Percentiles rank a stretch among this genome's conserved stretches.
These are phyloP conservation scores for Picochlorum costavermella DNA, from an alignment of 139 green algal species.

Conservation along the genomic window DNA sequence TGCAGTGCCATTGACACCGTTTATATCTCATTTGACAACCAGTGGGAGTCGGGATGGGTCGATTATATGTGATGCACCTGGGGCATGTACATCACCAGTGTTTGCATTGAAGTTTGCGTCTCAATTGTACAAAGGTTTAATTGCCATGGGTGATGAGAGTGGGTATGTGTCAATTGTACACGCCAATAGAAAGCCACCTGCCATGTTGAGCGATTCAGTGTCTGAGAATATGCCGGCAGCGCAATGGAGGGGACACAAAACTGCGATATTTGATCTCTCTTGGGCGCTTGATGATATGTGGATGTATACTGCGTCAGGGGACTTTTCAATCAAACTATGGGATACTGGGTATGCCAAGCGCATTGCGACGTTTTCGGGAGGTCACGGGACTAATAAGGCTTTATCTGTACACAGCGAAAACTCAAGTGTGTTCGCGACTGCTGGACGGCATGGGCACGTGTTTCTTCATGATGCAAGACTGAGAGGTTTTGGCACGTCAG, in stretches of 20 bases:
- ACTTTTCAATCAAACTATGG: constrained; percentile 58
- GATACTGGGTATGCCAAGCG: constrained; percentile 38
- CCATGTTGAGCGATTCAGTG: constrained; percentile 14
- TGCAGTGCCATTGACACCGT: constrained; percentile 3
- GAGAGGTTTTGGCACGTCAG: not conserved
- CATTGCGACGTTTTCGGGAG: constrained; percentile 41
- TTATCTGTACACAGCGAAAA: constrained; percentile 27
- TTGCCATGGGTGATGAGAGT: constrained; percentile 72
- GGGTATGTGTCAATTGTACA: constrained; percentile 59
- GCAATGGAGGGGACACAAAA: constrained; percentile 63
- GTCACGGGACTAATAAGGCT: constrained; percentile 63
- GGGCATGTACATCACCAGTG: constrained; percentile 1
- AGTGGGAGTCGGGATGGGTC: not conserved
- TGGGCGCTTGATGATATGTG: constrained; percentile 55
- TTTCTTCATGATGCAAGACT: not conserved
- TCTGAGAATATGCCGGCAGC: constrained; percentile 25
- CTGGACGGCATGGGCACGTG: constrained; percentile 7
- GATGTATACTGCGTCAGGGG: constrained; percentile 66
- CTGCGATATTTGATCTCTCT: constrained; percentile 72
- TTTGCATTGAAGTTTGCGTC: not conserved
- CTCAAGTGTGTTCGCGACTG: constrained; percentile 56
- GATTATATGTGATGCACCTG: not conserved
- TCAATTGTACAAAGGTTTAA: constrained; percentile 24
- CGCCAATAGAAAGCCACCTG: constrained; percentile 28
- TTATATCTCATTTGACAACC: constrained; percentile 1